A percentile compares a stretch with the other conserved stretches of the same genome.
Evolutionary conservation across 192 early-diverging fungal species (phyloP).

Genomic region (Podila horticola): DNA sequence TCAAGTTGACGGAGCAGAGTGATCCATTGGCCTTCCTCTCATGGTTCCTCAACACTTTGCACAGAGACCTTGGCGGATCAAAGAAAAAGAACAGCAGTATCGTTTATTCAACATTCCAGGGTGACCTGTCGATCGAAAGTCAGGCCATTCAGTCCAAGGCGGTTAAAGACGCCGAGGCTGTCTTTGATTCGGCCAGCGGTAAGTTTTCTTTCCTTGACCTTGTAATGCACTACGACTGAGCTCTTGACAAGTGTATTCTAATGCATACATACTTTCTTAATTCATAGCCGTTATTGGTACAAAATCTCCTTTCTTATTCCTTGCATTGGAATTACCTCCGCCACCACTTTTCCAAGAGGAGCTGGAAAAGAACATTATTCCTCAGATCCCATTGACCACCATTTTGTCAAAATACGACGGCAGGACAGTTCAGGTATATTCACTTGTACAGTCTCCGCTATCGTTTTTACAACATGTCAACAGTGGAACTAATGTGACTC

Average conservation of each 20-base stretch:
- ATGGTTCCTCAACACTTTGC: slow-evolving; percentile 94
- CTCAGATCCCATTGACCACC: slow-evolving; percentile 86
- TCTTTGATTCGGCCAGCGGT: slow-evolving; percentile 56
- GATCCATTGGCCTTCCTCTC: slow-evolving; percentile 90
- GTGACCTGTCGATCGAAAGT: slow-evolving; percentile 79
- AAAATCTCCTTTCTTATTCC: slow-evolving; percentile 81
- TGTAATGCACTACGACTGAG: background rate
- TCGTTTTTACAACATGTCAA: background rate
- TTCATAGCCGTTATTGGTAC: slow-evolving; percentile 62
- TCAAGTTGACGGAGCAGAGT: slow-evolving; percentile 79
- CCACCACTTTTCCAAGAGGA: slow-evolving; percentile 92
- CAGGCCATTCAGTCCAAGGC: slow-evolving; percentile 66
- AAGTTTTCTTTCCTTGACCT: background rate
- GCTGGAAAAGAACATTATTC: slow-evolving; percentile 86
- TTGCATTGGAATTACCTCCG: slow-evolving; percentile 91
- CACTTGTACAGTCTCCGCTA: background rate
- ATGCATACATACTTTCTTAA: slow-evolving; percentile 24
- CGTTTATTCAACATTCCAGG: slow-evolving; percentile 88
- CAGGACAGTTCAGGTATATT: slow-evolving; percentile 65
- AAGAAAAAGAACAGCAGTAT: slow-evolving; percentile 80
- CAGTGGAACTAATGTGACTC: background rate
- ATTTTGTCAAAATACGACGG: slow-evolving; percentile 91
- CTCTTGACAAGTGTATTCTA: background rate
- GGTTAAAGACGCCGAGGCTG: slow-evolving; percentile 48
- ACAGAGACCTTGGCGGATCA: slow-evolving; percentile 85